A percentile compares a stretch with the other conserved stretches of the same genome.
These are phyloP conservation scores for Boletus vermiculosoides DNA, from an alignment of 768 basidiomycete genomes.

Conservation along the genomic window DNA sequence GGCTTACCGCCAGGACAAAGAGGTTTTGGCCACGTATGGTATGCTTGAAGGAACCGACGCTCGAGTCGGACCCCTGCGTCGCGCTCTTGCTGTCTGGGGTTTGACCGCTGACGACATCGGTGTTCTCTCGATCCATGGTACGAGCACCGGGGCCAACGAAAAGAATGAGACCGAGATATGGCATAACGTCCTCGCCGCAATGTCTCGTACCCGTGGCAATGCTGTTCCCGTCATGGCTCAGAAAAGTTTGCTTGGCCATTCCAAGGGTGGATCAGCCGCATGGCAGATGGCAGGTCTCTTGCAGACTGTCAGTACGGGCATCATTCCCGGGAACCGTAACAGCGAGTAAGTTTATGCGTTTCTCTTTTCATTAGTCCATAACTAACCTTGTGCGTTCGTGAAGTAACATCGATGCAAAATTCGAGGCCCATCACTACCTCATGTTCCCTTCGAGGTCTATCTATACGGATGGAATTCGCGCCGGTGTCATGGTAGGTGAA, in stretches of 20 bases:
- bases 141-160: constrained; percentile 88
- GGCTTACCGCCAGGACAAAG: constrained; percentile 88
- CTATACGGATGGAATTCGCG: constrained; percentile 88
- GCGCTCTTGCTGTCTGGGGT: constrained; percentile 96
- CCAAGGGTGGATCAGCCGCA: constrained; percentile 98
- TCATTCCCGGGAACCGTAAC: constrained; percentile 94
- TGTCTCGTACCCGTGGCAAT: constrained; percentile 89
- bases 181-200: constrained; percentile 89
- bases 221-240: constrained; percentile 98
- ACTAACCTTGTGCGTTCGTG: background rate
- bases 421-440: constrained; percentile 84
- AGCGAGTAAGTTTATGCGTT: constrained; percentile 69
- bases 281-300: constrained; percentile 95
- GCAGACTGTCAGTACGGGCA: constrained; percentile 79
- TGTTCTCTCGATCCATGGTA: constrained; percentile 86
- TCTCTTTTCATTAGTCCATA: background rate
- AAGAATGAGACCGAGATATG: constrained; percentile 97
- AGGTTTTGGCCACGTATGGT: constrained; percentile 89
- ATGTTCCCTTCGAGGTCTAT: constrained; percentile 98
- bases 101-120: constrained; percentile 91
- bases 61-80: constrained; percentile 85
- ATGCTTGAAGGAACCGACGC: constrained; percentile 91
- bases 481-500: constrained; percentile 74
- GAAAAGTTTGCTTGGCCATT: constrained; percentile 95
- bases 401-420: constrained; percentile 91